These are phyloP conservation scores for Bruguiera parviflora DNA, from an alignment of 345 rosid genomes.

Conservation along the genomic window DNA sequence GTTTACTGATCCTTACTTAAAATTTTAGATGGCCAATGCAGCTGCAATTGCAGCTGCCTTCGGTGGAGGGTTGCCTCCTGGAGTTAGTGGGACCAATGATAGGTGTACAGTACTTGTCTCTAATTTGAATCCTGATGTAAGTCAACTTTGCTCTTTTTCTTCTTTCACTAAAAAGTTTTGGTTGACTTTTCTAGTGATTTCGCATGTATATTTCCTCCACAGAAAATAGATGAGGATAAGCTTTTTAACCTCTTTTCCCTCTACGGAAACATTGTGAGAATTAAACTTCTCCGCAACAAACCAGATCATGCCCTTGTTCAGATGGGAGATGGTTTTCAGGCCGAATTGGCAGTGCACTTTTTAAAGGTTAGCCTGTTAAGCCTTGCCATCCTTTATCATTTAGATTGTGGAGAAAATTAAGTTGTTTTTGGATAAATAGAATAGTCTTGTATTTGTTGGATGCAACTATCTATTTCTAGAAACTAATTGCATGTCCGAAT, in stretches of 20 bases:
- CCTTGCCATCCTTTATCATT: background rate
- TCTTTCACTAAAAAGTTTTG: constrained; percentile 1
- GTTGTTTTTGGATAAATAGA: too few relatives aligned
- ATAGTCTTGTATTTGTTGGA: too few relatives aligned
- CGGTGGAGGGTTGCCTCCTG: constrained; percentile 96
- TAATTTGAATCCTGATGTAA: constrained; percentile 85
- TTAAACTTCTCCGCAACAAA: constrained; percentile 90
- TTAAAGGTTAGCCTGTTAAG: constrained; percentile 55
- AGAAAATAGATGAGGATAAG: constrained; percentile 88
- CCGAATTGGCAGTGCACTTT: constrained; percentile 95
- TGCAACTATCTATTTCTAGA: too few relatives aligned
- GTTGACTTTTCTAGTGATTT: background rate
- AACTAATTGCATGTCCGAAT: too few relatives aligned
- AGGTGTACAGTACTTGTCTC: constrained; percentile 87
- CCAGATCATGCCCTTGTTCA: constrained; percentile 98
- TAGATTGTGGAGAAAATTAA: background rate
- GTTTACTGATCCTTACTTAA: background rate
- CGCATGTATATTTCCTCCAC: constrained; percentile 24
- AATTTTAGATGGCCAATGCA: constrained; percentile 73
- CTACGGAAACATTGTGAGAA: constrained; percentile 91
- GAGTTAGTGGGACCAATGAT: constrained; percentile 89
- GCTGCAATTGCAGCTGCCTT: constrained; percentile 95
- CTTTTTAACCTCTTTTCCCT: constrained; percentile 93
- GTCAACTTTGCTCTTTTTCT: constrained; percentile 19
- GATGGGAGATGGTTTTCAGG: constrained; percentile 98